phyloP scores from a whole-genome alignment of 768 basidiomycete genomes.

The Amanita phalloides region DNA sequence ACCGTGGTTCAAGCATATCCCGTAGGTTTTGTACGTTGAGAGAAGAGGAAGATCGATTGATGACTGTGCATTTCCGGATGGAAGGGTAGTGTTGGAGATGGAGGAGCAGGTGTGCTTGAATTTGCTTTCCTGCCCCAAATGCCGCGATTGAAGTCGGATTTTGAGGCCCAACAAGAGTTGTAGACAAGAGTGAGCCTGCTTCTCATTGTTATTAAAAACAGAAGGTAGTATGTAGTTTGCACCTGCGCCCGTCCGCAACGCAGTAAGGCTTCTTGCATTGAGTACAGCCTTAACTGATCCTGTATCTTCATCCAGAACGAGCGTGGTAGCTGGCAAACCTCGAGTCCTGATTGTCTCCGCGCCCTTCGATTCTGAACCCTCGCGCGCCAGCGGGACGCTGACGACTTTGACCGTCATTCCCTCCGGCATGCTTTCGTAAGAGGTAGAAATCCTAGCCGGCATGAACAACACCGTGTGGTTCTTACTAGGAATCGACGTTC shows the following conservation, averaged over 20 bases:
- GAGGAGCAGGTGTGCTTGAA: conserved; percentile 52
- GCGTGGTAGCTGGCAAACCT: conserved; percentile 69
- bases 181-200: conserved; percentile 61
- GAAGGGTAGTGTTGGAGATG: conserved; percentile 40
- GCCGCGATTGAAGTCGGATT: conserved; percentile 38
- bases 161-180: conserved; percentile 34
- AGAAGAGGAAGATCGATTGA: conserved; percentile 45
- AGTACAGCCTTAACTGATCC: conserved; percentile 67
- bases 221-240: conserved; percentile 29
- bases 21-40: conserved; percentile 31
- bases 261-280: conserved; percentile 71
- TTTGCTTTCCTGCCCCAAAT: conserved; percentile 70
- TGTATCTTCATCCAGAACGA: conserved; percentile 61
- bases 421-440: conserved; percentile 5
- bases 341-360: conserved; percentile 6
- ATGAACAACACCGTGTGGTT: conserved; percentile 68
- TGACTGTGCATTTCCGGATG: conserved; percentile 41
- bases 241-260: conserved; percentile 78
- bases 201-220: conserved; percentile 9
- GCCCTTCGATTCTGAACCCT: conserved; percentile 8
- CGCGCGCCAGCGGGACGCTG: conserved; percentile 41
- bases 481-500: conserved; percentile 40
- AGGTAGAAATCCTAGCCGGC: conserved; percentile 51
- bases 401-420: conserved; percentile 74
- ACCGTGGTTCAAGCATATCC: conserved; percentile 12